Conservation (phyloP, 2,329 filamentous ascomycete genomes). For the Fusarium oligoseptatum region DNA sequence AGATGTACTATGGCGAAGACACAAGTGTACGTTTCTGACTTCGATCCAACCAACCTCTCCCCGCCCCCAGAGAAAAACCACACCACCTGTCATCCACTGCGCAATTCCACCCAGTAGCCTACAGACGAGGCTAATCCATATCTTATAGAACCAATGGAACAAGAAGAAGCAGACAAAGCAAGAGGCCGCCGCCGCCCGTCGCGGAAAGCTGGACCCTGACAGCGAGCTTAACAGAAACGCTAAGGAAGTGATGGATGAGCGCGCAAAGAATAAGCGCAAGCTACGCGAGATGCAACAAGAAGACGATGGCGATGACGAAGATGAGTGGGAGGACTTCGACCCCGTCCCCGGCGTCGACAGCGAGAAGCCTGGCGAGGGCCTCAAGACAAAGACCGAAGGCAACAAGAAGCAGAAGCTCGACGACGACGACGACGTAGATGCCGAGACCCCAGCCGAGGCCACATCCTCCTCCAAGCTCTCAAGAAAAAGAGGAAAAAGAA, state of each 20-base stretch:
- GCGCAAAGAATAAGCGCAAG: conserved; percentile 83
- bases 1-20: conserved; percentile 91
- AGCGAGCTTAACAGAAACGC: conserved; percentile 84
- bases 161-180: conserved; percentile 96
- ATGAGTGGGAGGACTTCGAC: conserved; percentile 60
- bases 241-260: conserved; percentile 92
- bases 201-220: conserved; percentile 91
- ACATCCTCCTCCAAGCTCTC: conserved; percentile 59
- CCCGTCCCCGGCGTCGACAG: conserved; percentile 67
- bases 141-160: conserved; percentile 84
- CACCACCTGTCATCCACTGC: conserved; percentile 4
- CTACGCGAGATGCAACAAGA: conserved; percentile 72
- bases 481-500: conserved; percentile 69
- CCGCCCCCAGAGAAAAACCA: conserved; percentile 12
- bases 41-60: not conserved
- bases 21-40: conserved; percentile 74
- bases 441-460: conserved; percentile 58
- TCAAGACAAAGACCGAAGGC: conserved; percentile 65
- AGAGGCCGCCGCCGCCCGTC: conserved; percentile 83
- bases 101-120: not conserved
- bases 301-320: conserved; percentile 59
- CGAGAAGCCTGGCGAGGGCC: conserved; percentile 74
- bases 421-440: conserved; percentile 44
- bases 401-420: conserved; percentile 69
- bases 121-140: conserved; percentile 30